A percentile compares a stretch with the other conserved stretches of the same genome.
These are phyloP conservation scores for Salix suchowensis DNA, from an alignment of 345 rosid species.

Conservation along the genomic window DNA sequence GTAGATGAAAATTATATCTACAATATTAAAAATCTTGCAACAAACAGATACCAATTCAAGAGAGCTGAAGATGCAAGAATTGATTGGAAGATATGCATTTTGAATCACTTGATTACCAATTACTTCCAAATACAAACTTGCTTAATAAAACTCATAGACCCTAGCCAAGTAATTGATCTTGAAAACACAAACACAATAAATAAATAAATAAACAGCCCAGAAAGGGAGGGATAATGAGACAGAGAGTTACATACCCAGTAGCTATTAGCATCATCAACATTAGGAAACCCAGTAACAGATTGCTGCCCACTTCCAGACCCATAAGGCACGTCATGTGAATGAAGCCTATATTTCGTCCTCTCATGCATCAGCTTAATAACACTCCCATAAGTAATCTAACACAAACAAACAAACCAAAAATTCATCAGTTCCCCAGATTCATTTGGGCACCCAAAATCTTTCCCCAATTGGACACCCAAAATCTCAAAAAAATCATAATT, in stretches of 20 bases:
- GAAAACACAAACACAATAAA: not conserved
- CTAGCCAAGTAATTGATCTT: not conserved
- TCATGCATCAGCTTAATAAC: slow-evolving; percentile 91
- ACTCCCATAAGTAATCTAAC: slow-evolving; percentile 79
- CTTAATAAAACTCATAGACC: not conserved
- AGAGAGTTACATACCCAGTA: slow-evolving; percentile 80
- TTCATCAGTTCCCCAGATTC: not conserved
- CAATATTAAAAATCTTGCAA: not conserved
- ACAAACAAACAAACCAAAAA: not conserved
- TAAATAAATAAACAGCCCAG: not conserved
- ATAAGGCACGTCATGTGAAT: slow-evolving; percentile 97
- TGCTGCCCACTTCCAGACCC: slow-evolving; percentile 99
- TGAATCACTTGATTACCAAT: not conserved
- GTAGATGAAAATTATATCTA: not conserved
- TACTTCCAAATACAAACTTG: not conserved
- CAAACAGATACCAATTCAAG: not conserved
- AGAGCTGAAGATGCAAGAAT: not conserved
- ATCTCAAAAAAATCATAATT: not conserved
- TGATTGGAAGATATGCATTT: not conserved
- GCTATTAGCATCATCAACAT: slow-evolving; percentile 85
- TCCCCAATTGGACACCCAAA: not conserved
- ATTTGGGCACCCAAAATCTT: not conserved
- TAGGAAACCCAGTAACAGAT: slow-evolving; percentile 88
- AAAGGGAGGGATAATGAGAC: not conserved
- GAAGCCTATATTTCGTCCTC: slow-evolving; percentile 71